These are phyloP conservation scores for Xylaria bambusicola DNA, from an alignment of 495 filamentous ascomycete genomes.

Conservation along the genomic window DNA sequence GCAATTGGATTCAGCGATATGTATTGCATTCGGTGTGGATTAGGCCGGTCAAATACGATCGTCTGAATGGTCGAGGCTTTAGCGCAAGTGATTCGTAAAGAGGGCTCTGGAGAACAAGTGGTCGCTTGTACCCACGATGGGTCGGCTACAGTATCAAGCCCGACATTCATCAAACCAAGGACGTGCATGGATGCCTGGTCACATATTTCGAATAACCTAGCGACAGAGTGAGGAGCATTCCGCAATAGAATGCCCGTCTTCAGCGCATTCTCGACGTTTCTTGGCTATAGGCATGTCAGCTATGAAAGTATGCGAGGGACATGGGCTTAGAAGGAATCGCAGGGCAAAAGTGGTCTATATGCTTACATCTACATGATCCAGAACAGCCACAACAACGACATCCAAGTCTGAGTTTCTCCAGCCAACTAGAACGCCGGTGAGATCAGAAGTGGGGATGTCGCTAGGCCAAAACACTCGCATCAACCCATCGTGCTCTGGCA, in stretches of 20 bases:
- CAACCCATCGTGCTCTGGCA: conserved; percentile 93
- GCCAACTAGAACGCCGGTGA: conserved; percentile 84
- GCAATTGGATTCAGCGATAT: conserved; percentile 90
- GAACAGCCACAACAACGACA: conserved; percentile 81
- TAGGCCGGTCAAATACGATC: conserved; percentile 83
- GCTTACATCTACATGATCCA: conserved; percentile 88
- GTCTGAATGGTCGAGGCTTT: conserved; percentile 73
- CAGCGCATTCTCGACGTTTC: conserved; percentile 85
- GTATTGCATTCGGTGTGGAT: conserved; percentile 92
- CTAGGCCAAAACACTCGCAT: conserved; percentile 98
- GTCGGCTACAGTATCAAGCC: conserved; percentile 56
- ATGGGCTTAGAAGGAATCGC: conserved; percentile 8
- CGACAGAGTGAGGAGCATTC: conserved; percentile 77
- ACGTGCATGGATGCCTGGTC: conserved; percentile 82
- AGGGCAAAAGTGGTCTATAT: no score
- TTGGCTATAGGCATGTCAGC: conserved; percentile 38
- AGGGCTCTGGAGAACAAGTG: conserved; percentile 55
- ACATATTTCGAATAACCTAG: conserved; percentile 80
- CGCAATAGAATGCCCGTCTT: conserved; percentile 81
- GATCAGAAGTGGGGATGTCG: conserved; percentile 71
- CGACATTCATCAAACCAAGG: conserved; percentile 74
- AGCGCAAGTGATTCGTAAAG: conserved; percentile 74
- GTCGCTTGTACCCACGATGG: conserved; percentile 70
- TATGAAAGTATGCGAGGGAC: not conserved
- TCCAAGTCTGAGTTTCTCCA: conserved; percentile 94